Conservation (phyloP, 106 monocot species). For the Dendrobium nobile region DNA sequence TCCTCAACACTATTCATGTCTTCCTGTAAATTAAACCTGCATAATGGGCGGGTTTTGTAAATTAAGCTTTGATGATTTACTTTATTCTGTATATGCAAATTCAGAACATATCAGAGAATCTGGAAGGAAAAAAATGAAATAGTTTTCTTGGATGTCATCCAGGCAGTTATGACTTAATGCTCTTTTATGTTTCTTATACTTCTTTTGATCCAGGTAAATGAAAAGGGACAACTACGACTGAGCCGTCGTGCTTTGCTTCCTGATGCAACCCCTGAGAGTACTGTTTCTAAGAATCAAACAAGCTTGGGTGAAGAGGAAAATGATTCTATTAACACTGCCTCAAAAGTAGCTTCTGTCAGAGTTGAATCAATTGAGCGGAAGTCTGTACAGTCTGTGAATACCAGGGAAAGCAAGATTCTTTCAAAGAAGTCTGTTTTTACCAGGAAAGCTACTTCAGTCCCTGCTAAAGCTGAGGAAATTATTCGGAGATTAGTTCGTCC, state of each 20-base stretch:
- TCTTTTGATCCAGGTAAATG: slow-evolving; percentile 51
- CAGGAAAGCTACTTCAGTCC: slow-evolving; percentile 20
- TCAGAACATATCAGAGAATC: too few relatives aligned
- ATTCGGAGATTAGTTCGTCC: slow-evolving; percentile 14
- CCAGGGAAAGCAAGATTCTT: slow-evolving; percentile 3
- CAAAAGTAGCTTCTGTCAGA: slow-evolving; percentile 15
- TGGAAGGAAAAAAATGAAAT: background rate
- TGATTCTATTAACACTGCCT: slow-evolving; percentile 8
- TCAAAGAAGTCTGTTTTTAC: slow-evolving; percentile 11
- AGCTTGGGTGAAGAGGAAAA: slow-evolving; percentile 20
- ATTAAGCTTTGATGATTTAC: too few relatives aligned
- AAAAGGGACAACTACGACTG: slow-evolving; percentile 87
- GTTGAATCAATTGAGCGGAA: slow-evolving; percentile 8
- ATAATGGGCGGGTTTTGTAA: too few relatives aligned
- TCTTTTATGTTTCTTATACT: background rate
- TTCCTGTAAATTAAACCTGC: too few relatives aligned
- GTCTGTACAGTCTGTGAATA: slow-evolving; percentile 8
- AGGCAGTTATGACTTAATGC: background rate
- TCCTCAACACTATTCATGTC: too few relatives aligned
- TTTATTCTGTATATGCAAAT: too few relatives aligned
- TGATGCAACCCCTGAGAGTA: slow-evolving; percentile 29
- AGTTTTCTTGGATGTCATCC: background rate
- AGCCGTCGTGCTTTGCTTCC: slow-evolving; percentile 80
- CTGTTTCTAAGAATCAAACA: slow-evolving; percentile 19
- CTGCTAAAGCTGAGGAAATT: slow-evolving; percentile 25